Evolutionary conservation across 1,284 basidiomycete genomes (phyloP).

Genomic region (Xerocomus nothofagi): DNA sequence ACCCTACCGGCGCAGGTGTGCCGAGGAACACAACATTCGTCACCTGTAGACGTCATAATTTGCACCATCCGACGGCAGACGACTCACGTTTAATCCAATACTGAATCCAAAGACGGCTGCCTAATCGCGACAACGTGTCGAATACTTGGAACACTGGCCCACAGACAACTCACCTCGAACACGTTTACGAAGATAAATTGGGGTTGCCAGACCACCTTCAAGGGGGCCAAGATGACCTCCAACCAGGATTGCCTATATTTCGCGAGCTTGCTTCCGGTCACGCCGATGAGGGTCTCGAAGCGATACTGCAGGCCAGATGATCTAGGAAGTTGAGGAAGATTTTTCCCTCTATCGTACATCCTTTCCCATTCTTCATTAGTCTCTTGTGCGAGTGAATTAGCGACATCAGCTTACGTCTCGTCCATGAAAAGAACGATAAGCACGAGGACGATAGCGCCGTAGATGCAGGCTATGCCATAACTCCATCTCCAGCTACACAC

Average conservation of each 20-base stretch:
- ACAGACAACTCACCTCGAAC: conserved; percentile 49
- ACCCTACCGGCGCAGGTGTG: conserved; percentile 56
- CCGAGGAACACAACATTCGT: conserved; percentile 73
- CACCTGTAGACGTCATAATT: conserved; percentile 40
- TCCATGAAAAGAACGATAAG: conserved; percentile 59
- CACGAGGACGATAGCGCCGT: conserved; percentile 53
- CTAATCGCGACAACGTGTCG: conserved; percentile 28
- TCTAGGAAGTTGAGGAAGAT: conserved; percentile 46
- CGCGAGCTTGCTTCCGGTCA: conserved; percentile 62
- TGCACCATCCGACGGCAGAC: neutral
- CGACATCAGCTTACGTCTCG: conserved; percentile 53
- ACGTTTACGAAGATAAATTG: conserved; percentile 56
- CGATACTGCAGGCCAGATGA: conserved; percentile 52
- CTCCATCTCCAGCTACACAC: conserved; percentile 63
- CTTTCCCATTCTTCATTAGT: conserved; percentile 38
- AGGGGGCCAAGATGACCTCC: conserved; percentile 45
- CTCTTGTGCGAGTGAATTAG: neutral
- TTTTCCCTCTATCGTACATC: conserved; percentile 66
- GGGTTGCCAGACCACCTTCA: conserved; percentile 64
- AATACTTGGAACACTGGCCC: neutral
- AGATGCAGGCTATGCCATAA: conserved; percentile 67
- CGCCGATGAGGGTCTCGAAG: conserved; percentile 61
- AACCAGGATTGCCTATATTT: conserved; percentile 59
- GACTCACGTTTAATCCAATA: conserved; percentile 69
- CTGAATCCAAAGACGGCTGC: conserved; percentile 65